Percentiles rank a stretch among this genome's conserved stretches.
Conservation (phyloP, 352 stramenopile genomes). For the Peronospora tabacina region DNA sequence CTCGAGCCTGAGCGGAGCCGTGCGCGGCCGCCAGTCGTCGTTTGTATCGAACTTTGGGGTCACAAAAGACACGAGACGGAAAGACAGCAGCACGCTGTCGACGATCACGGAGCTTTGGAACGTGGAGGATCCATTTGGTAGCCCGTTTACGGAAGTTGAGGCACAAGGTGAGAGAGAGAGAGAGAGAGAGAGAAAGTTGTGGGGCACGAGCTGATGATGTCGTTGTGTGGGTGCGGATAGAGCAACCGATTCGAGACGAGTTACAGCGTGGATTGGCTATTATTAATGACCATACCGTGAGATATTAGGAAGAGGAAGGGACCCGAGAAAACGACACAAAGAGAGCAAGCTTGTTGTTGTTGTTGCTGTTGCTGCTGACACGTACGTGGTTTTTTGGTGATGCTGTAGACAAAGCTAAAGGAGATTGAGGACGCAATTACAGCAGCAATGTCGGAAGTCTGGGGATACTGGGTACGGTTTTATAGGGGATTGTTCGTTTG, state of each 20-base stretch:
- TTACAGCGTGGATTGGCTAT: slow-evolving; percentile 71
- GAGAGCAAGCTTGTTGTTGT: background rate
- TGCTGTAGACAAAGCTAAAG: slow-evolving; percentile 64
- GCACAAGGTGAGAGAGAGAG: slow-evolving; percentile 47
- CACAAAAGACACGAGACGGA: slow-evolving; percentile 46
- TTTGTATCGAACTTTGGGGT: slow-evolving; percentile 79
- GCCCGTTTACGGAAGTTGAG: slow-evolving; percentile 71
- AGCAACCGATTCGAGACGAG: slow-evolving; percentile 79
- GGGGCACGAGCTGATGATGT: background rate
- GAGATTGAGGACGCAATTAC: slow-evolving; percentile 84
- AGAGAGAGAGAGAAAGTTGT: background rate
- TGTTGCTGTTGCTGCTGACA: background rate
- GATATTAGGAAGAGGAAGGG: background rate
- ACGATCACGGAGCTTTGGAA: slow-evolving; percentile 88
- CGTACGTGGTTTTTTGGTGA: background rate
- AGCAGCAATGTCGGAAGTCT: slow-evolving; percentile 84
- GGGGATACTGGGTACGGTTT: slow-evolving; percentile 74
- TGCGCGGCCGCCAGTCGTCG: slow-evolving; percentile 43
- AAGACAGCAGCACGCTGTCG: slow-evolving; percentile 68
- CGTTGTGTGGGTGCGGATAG: slow-evolving; percentile 19
- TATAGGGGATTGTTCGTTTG: background rate
- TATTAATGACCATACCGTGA: slow-evolving; percentile 82
- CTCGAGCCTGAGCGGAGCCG: slow-evolving; percentile 26
- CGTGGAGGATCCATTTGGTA: slow-evolving; percentile 72
- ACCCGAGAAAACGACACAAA: background rate